Evolutionary conservation across 352 stramenopile genomes (phyloP).

Genomic region (Globisporangium polare): DNA sequence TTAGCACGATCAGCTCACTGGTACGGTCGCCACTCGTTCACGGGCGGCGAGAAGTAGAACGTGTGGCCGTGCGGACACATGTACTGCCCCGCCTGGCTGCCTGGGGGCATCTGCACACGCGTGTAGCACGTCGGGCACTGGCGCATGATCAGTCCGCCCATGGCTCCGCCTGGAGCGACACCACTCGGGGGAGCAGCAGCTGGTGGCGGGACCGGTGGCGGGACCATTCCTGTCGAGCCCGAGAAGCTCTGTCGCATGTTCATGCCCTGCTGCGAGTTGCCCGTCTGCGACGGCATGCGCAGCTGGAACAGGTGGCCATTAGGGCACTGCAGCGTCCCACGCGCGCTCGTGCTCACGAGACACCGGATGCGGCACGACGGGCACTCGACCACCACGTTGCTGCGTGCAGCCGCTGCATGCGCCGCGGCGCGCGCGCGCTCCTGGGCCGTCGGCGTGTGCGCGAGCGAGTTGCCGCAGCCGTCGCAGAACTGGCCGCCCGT

Average conservation of each 20-base stretch:
- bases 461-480: conserved; percentile 65
- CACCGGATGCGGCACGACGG: conserved; percentile 73
- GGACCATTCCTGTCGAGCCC: neutral
- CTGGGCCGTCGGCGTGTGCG: conserved; percentile 68
- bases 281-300: conserved; percentile 44
- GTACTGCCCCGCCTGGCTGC: conserved; percentile 82
- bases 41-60: conserved; percentile 80
- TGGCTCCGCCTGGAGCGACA: conserved; percentile 15
- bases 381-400: conserved; percentile 75
- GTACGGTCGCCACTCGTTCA: conserved; percentile 29
- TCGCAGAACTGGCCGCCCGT: conserved; percentile 72
- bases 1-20: conserved; percentile 1
- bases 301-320: conserved; percentile 77
- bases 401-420: conserved; percentile 43
- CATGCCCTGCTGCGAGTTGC: conserved; percentile 31
- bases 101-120: conserved; percentile 83
- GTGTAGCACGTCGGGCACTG: conserved; percentile 86
- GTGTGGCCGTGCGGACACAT: conserved; percentile 87
- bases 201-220: conserved; percentile 6
- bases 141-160: conserved; percentile 59
- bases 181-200: conserved; percentile 9
- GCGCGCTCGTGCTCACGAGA: conserved; percentile 64
- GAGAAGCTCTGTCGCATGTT: conserved; percentile 32
- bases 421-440: conserved; percentile 57
- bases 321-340: conserved; percentile 68